Base-by-base conservation (phyloP, 129 eudicot genomes). In the Chrysanthemum makinoi region DNA sequence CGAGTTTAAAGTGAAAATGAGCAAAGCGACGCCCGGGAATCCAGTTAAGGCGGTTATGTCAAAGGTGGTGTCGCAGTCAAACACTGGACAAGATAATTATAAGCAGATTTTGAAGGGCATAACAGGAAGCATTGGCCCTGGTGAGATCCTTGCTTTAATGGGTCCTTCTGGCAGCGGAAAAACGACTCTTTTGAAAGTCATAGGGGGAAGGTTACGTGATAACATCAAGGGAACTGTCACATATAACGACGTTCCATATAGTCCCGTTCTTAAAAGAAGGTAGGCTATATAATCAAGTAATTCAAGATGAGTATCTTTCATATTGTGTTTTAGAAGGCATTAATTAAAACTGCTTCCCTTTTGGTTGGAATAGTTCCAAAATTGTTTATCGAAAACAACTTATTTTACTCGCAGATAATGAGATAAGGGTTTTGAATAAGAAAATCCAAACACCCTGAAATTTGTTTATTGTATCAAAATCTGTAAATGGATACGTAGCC, bases 161-260 rank as follows among this genome's bases (percentile, higher is more conserved):
- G 99, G 99, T 69, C 99, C 99, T 81, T 95, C 99, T 7, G 99
- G 99, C 8, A 95, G 99, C 67, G 99, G 99, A 0, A 95, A 95
- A 83, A 95, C 99, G 18, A 95, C 99, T 2, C 77, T 95, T 69
- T 74, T 95, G 62, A 95, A 81, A 81, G 82, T 95, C 19, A 77
- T 95, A 10, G 97, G 97, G 0, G 99, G 97, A 4, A 81, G 99
- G 54, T 61, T 95, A 72, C 86, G 80, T 3, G 89, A 83, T 15
- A 87, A 88, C 79, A 76, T 94, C 17, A 87, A 75, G 74, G 98
- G 98, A 73, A 83, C 83, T 7, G 66, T 95, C 11, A 95, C 94
- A 43, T 95, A 90, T 84, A 95, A 95, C 28, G 97, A 88, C 50
- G 80, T 86, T 39, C 91, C 97, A 1, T 95, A 90, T 54, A 90